These are phyloP conservation scores for Oryza rufipogon DNA, from an alignment of 176 grass and related monocot species.

Conservation along the genomic window DNA sequence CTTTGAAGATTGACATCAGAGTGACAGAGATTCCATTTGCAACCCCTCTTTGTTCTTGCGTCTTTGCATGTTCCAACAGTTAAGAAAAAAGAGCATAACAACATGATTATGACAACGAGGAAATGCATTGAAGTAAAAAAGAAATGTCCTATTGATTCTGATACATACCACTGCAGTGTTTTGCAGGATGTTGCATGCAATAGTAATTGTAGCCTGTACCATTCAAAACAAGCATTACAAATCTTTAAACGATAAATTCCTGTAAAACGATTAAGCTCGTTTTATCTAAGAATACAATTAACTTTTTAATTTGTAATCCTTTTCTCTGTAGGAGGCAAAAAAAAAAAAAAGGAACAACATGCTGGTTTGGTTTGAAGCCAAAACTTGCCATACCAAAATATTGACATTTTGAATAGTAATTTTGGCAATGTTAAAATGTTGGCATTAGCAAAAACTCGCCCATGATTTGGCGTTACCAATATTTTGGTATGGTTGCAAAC, in stretches of 20 bases:
- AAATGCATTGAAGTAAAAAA: not conserved
- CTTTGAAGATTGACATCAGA: slow-evolving; percentile 69
- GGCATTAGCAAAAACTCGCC: too few relatives aligned
- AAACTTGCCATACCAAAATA: too few relatives aligned
- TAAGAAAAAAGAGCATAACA: not conserved
- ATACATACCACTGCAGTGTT: slow-evolving; percentile 66
- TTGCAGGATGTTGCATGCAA: slow-evolving; percentile 61
- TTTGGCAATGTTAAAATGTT: too few relatives aligned
- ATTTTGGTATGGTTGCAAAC: too few relatives aligned
- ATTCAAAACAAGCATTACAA: slow-evolving; percentile 31
- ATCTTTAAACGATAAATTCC: not conserved
- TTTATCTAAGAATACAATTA: not conserved
- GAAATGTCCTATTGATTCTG: not conserved
- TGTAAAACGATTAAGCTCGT: not conserved
- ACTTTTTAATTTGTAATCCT: not conserved
- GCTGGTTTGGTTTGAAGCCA: too few relatives aligned
- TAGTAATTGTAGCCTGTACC: slow-evolving; percentile 72
- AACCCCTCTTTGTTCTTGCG: slow-evolving; percentile 68
- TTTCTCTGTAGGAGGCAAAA: not conserved
- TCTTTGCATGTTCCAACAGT: slow-evolving; percentile 38
- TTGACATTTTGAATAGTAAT: too few relatives aligned
- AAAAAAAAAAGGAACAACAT: not conserved
- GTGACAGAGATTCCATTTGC: slow-evolving; percentile 81
- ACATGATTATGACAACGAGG: not conserved
- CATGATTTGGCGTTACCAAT: too few relatives aligned